Conservation (phyloP, 2,329 filamentous ascomycete genomes). For the Pyricularia sp. region DNA sequence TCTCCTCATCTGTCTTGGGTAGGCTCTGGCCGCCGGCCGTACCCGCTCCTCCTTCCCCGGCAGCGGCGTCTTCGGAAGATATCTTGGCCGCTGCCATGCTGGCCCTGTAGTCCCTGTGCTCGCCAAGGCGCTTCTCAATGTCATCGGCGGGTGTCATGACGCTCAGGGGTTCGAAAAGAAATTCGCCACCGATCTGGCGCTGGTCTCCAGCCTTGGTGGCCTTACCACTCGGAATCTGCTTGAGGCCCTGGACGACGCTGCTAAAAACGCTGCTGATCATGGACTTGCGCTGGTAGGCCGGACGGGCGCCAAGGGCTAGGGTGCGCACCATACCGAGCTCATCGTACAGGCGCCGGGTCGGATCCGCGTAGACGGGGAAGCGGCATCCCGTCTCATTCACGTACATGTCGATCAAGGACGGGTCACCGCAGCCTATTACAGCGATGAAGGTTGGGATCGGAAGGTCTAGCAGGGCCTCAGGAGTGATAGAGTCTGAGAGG, state of each 20-base stretch:
- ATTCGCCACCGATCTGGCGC: slow-evolving; percentile 67
- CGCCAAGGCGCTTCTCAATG: slow-evolving; percentile 20
- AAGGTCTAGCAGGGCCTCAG: slow-evolving; percentile 36
- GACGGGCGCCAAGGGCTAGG: slow-evolving; percentile 46
- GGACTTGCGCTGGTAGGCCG: slow-evolving; percentile 54
- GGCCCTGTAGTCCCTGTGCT: slow-evolving; percentile 1
- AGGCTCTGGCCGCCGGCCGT: background rate
- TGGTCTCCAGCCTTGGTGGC: slow-evolving; percentile 56
- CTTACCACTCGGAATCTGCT: slow-evolving; percentile 45
- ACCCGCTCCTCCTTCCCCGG: slow-evolving; percentile 3
- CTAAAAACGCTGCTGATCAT: slow-evolving; percentile 38
- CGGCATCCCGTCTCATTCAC: slow-evolving; percentile 50
- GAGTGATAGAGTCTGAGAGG: slow-evolving; percentile 49
- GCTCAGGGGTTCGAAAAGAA: slow-evolving; percentile 56
- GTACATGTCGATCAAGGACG: slow-evolving; percentile 60
- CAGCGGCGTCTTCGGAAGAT: background rate
- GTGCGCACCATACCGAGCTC: slow-evolving; percentile 61
- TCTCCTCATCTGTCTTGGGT: background rate
- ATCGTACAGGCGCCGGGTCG: slow-evolving; percentile 55
- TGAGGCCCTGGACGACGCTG: slow-evolving; percentile 51
- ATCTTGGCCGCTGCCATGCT: slow-evolving; percentile 7
- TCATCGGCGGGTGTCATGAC: slow-evolving; percentile 29
- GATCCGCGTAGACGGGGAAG: slow-evolving; percentile 73
- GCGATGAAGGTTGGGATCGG: slow-evolving; percentile 53
- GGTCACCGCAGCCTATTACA: slow-evolving; percentile 65